A percentile compares a stretch with the other conserved stretches of the same genome.
These are phyloP conservation scores for Penicillium nucicola DNA, from an alignment of 495 filamentous ascomycete species.

Conservation along the genomic window DNA sequence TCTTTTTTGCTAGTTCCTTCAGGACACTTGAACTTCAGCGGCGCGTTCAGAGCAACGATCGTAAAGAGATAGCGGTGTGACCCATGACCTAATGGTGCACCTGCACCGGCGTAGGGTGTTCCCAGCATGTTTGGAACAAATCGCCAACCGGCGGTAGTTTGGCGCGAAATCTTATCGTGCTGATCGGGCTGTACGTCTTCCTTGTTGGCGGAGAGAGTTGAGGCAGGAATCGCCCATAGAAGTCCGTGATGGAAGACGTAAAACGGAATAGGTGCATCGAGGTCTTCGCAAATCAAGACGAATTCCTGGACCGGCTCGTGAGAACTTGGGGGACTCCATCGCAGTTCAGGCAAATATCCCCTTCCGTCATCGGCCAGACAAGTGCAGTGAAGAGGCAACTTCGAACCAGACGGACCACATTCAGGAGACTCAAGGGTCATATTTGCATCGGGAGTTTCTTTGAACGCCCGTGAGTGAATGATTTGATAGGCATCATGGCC, in stretches of 20 bases:
- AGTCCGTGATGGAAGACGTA: conserved; percentile 44
- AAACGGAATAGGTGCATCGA: conserved; percentile 47
- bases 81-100: conserved; percentile 45
- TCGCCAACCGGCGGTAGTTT: conserved; percentile 37
- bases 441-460: conserved; percentile 30
- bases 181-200: conserved; percentile 31
- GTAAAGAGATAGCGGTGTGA: conserved; percentile 50
- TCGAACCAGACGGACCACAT: conserved; percentile 35
- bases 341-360: conserved; percentile 38
- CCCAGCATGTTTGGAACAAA: conserved; percentile 35
- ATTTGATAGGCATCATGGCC: conserved; percentile 29
- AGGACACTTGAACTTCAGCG: conserved; percentile 27
- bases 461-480: conserved; percentile 22
- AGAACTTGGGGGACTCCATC: conserved; percentile 30
- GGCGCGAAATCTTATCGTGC: conserved; percentile 5
- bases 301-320: conserved; percentile 39
- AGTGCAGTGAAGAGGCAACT: conserved; percentile 35
- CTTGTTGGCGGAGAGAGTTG: conserved; percentile 24
- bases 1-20: conserved; percentile 38
- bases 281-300: conserved; percentile 48
- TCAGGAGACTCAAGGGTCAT: conserved; percentile 41
- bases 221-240: conserved; percentile 39
- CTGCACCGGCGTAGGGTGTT: conserved; percentile 35
- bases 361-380: conserved; percentile 28
- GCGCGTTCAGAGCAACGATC: conserved; percentile 43